These are phyloP conservation scores for Vaccinium macrocarpon DNA, from an alignment of 148 eudicot species.

Conservation along the genomic window DNA sequence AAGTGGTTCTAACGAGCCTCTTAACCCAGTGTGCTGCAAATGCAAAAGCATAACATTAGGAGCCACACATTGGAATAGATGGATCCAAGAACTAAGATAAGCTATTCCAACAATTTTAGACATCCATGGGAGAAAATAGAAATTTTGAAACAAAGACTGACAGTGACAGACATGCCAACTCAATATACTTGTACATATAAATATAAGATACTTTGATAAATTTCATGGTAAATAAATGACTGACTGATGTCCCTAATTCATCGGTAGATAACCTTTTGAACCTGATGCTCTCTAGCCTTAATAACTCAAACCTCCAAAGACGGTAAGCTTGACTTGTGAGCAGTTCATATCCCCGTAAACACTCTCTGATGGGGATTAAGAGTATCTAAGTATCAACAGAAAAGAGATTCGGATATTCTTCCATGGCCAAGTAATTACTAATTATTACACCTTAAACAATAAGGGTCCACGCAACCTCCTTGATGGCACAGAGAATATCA, in stretches of 20 bases:
- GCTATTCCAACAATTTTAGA: neutral
- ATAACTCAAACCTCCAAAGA: neutral
- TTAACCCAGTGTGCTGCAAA: slow-evolving; percentile 80
- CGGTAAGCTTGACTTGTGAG: neutral
- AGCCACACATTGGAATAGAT: neutral
- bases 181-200: neutral
- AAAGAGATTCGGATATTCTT: neutral
- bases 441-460: neutral
- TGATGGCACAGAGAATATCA: neutral
- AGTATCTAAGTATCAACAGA: no score
- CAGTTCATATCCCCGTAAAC: neutral
- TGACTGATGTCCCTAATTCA: no score
- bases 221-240: neutral
- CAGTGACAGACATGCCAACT: no score
- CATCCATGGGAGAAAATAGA: neutral
- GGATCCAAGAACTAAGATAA: neutral
- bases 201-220: neutral
- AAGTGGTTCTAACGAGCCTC: slow-evolving; percentile 86
- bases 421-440: neutral
- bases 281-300: neutral
- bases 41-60: neutral
- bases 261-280: neutral
- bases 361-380: no score
- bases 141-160: neutral
- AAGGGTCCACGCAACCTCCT: neutral